Evolutionary conservation across 129 eudicot genomes (phyloP), one percentile per base, ranked within the genome.

Genomic region (Lactuca saligna): DNA sequence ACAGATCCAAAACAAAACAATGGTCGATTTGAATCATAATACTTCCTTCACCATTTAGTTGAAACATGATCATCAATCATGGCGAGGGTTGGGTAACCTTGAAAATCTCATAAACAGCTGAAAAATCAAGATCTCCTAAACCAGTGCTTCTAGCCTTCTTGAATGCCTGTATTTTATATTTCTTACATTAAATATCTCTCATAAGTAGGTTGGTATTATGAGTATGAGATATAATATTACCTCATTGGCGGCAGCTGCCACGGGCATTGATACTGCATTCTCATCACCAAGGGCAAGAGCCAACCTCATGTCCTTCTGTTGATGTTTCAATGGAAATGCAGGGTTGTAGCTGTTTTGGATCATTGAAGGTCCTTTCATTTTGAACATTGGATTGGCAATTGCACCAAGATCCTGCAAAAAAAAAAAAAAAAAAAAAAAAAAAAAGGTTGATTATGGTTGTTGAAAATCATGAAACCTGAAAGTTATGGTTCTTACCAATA

Each of bases 211-310:
- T 49, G 16, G 15, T 49, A 39, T 39, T 39, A 39, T 39, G 2
- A 39, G 44, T 1, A 57, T 16, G 0, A 29, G 67, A 16, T 20
- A 20, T 2, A n/a, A 49, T 9, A 31, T 25, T 73, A 94, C 99
- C 96, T 94, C 99, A 25, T 94, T 94, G 68, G 99, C 88, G 31
- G 97, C 99, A 76, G 99, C 97, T 32, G 99, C 99, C 3, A 94
- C 87, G 0, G 98, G 98, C 98, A 92, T 92, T 17, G 98, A 70
- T 29, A 92, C 91, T 0, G 86, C 87, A 42, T 87, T 85, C 77
- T 83, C 96, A 60, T 94, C 99, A 41, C 97, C 99, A 58, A 94
- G 97, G 39, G 99, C 88, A 68, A 94, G 88, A 71, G 99, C 99
- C 84, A 94, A 71, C 68, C 97, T 83, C 99, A 94, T 94, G 75